These are phyloP conservation scores for Fraxinus angustifolia DNA, from an alignment of 305 asterid genomes.

Conservation along the genomic window DNA sequence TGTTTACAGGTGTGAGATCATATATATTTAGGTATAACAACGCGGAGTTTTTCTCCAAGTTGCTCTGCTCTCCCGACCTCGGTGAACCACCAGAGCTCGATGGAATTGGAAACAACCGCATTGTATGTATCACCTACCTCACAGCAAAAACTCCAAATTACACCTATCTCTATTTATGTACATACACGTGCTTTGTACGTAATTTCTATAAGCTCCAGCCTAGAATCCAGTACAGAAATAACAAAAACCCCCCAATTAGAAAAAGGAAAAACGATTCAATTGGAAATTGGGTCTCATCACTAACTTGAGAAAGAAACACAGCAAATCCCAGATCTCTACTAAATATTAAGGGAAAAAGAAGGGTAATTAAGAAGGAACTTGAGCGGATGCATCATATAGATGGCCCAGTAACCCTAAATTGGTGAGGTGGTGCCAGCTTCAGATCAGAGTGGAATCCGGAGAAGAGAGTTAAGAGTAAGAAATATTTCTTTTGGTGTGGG, in stretches of 20 bases:
- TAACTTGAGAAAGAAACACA: background rate
- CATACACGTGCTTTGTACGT: background rate
- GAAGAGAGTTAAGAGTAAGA: background rate
- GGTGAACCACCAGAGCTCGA: constrained; percentile 42
- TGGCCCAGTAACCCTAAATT: background rate
- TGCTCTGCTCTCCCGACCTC: constrained; percentile 33
- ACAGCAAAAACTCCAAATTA: background rate
- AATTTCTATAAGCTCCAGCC: constrained; percentile 20
- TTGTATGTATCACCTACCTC: constrained; percentile 29
- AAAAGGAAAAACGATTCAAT: background rate
- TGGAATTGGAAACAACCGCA: constrained; percentile 67
- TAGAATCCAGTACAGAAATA: constrained; percentile 19
- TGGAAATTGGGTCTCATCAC: background rate
- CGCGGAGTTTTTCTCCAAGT: constrained; percentile 43
- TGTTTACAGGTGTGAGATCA: constrained; percentile 79
- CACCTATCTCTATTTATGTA: background rate
- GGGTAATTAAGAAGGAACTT: background rate
- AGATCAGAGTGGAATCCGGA: background rate
- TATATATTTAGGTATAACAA: constrained; percentile 72
- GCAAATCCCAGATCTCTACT: background rate
- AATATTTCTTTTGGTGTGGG: background rate
- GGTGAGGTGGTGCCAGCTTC: background rate
- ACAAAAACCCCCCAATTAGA: constrained; percentile 3
- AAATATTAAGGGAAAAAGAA: background rate
- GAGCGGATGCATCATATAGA: background rate